phyloP scores from a whole-genome alignment of 2,329 filamentous ascomycete genomes.

The Anisogramma anomala region DNA sequence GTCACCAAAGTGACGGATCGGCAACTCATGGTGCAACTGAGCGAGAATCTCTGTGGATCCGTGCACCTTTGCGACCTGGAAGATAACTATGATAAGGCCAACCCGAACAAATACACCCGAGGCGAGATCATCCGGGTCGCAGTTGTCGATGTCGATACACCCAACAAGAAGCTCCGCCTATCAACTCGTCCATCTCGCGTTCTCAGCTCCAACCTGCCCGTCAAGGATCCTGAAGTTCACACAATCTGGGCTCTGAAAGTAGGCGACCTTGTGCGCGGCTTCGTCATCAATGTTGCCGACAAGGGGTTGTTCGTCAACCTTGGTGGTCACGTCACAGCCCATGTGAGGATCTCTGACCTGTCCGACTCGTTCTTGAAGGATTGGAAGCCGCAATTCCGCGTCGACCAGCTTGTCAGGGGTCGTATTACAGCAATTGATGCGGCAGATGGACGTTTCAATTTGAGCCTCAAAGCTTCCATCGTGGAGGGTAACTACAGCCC shows the following conservation, averaged over 20 bases:
- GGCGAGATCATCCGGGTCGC: constrained; percentile 84
- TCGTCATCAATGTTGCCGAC: constrained; percentile 80
- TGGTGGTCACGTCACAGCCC: constrained; percentile 68
- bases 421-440: constrained; percentile 65
- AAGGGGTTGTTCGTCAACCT: constrained; percentile 81
- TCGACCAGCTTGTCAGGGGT: constrained; percentile 84
- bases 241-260: constrained; percentile 58
- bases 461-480: constrained; percentile 78
- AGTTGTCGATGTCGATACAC: constrained; percentile 64
- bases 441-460: constrained; percentile 59
- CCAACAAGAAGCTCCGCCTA: constrained; percentile 74
- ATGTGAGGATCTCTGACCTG: constrained; percentile 76
- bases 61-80: constrained; percentile 72
- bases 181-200: constrained; percentile 81
- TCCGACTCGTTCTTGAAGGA: constrained; percentile 89
- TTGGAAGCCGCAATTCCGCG: constrained; percentile 81
- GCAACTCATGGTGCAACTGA: constrained; percentile 75
- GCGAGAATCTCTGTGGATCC: constrained; percentile 65
- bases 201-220: constrained; percentile 68
- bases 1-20: constrained; percentile 79
- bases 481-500: constrained; percentile 69
- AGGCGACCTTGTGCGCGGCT: constrained; percentile 77
- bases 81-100: constrained; percentile 76
- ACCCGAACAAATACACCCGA: constrained; percentile 63
- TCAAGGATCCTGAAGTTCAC: constrained; percentile 71